Evolutionary conservation across 345 rosid species (phyloP).

Genomic region (Pugionium dolabratum): DNA sequence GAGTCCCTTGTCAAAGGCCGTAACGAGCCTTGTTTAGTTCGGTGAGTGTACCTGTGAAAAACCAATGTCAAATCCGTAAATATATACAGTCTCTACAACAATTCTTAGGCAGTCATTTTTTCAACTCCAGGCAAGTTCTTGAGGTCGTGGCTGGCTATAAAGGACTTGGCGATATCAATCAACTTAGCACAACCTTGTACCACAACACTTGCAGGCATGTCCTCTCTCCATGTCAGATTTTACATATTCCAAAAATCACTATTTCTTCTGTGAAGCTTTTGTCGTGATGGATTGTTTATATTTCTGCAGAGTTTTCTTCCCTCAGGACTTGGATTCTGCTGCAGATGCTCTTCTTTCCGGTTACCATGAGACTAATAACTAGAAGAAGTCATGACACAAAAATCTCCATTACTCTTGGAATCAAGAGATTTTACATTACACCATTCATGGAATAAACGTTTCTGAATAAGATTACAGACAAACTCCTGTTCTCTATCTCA

Average conservation of each 20-base stretch:
- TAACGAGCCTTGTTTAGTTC: slow-evolving; percentile 90
- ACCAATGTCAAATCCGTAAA: not conserved
- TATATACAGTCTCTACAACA: not conserved
- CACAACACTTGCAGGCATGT: slow-evolving; percentile 87
- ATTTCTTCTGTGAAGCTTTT: not conserved
- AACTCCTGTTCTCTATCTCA: slow-evolving; percentile 30
- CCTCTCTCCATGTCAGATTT: slow-evolving; percentile 7
- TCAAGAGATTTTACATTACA: slow-evolving; percentile 25
- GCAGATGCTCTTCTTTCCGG: slow-evolving; percentile 76
- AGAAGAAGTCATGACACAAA: slow-evolving; percentile 22
- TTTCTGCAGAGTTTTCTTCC: slow-evolving; percentile 86
- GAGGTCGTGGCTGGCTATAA: slow-evolving; percentile 92
- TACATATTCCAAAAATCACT: not conserved
- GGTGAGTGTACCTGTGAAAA: slow-evolving; percentile 48
- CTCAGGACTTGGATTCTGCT: slow-evolving; percentile 76
- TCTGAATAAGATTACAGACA: slow-evolving; percentile 11
- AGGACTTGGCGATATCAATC: slow-evolving; percentile 62
- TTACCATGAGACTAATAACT: slow-evolving; percentile 25
- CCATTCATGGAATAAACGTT: slow-evolving; percentile 21
- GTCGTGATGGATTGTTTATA: slow-evolving; percentile 2
- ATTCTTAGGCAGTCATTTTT: not conserved
- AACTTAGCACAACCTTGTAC: slow-evolving; percentile 69
- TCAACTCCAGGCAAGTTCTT: slow-evolving; percentile 74
- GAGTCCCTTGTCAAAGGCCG: slow-evolving; percentile 81
- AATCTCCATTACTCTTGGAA: slow-evolving; percentile 5